Base-by-base conservation (phyloP, 2,329 filamentous ascomycete genomes). In the Fusarium tricinctum region DNA sequence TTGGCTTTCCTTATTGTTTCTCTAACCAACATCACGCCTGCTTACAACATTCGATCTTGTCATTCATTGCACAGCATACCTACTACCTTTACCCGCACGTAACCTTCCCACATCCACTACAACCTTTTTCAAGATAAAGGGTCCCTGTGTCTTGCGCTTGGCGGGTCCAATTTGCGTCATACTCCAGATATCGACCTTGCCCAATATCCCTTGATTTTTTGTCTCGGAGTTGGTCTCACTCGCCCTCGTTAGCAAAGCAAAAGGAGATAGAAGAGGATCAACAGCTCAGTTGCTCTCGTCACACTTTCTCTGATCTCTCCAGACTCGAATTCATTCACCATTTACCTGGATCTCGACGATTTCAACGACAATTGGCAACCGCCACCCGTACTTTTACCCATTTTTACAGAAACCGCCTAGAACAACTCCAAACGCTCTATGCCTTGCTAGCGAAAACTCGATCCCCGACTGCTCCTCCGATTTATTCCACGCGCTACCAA, bases 121-220 rank as follows among this genome's bases (percentile, higher is more conserved):
- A 57, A 60, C 63, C 53, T 64, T 52, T 40, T 46, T 64, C 55
- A 58, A 63, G 54, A 65, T 60, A 69, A 70, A 70, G 67, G 62
- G 67, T 68, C 67, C 57, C 56, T 72, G 70, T 73, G 68, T 63
- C 70, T 72, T 70, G 63, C 53, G 58, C 55, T 58, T 68, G 51
- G 69, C 71, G 66, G 63, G 53, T 49, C 68, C 63, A 59, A 68
- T 72, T 59, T 72, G 69, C 71, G 71, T 73, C 71, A 73, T 73
- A 73, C 60, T 60, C 57, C 19, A 42, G 65, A 59, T 66, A 56
- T 63, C 45, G 52, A 53, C 53, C 48, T 59, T 58, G 52, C 54
- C 56, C 63, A 49, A 60, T 44, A 64, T 64, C 60, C 60, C 60
- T 65, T 60, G 60, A 23, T 42, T 49, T 64, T 64, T 49, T 43